Percentiles rank a stretch among this genome's conserved stretches.
Evolutionary conservation across 306 rosid genomes (phyloP).

Genomic region (Coriaria nepalensis): DNA sequence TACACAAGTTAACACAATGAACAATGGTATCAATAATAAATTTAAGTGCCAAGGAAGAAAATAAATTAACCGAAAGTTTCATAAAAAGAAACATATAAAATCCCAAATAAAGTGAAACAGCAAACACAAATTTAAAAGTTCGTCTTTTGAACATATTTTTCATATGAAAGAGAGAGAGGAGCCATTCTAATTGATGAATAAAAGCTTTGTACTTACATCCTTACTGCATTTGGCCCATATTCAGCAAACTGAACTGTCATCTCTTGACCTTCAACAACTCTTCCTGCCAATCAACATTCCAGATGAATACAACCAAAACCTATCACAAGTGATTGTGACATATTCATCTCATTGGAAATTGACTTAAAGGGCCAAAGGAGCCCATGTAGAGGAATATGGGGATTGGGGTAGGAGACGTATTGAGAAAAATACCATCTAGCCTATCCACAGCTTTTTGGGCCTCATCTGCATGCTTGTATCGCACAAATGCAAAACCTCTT

Average conservation of each 20-base stretch:
- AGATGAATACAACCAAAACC: not conserved
- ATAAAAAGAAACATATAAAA: not conserved
- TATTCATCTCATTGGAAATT: not conserved
- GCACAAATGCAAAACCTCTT: constrained; percentile 88
- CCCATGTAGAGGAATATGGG: too few relatives aligned
- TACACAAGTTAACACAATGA: not conserved
- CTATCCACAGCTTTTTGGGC: constrained; percentile 82
- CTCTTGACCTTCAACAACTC: constrained; percentile 89
- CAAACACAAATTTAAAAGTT: not conserved
- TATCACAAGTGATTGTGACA: not conserved
- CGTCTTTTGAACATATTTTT: too few relatives aligned
- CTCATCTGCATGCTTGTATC: constrained; percentile 83
- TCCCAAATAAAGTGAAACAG: not conserved
- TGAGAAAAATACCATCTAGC: constrained; percentile 49
- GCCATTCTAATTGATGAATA: not conserved
- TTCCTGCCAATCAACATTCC: constrained; percentile 25
- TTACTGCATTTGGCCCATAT: constrained; percentile 91
- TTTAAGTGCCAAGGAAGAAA: too few relatives aligned
- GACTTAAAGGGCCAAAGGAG: not conserved
- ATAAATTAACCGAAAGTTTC: not conserved
- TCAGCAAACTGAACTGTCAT: constrained; percentile 89
- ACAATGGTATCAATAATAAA: not conserved
- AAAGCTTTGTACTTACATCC: constrained; percentile 43
- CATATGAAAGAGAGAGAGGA: not conserved
- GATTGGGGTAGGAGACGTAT: not conserved